phyloP scores from a whole-genome alignment of 2,329 filamentous ascomycete species.

The Cadophora sp. region DNA sequence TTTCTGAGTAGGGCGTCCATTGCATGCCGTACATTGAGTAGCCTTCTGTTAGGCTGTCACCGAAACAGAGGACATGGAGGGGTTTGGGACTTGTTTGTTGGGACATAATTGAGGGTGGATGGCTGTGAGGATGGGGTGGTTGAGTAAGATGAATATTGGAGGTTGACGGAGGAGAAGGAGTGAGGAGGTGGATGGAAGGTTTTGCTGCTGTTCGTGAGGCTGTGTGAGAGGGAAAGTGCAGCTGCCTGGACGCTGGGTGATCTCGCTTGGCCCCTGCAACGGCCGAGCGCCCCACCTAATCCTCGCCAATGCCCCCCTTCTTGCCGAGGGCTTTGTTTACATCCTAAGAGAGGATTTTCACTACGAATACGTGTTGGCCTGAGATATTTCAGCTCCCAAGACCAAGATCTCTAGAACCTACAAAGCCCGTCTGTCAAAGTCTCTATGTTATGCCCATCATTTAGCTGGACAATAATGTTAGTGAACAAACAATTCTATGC shows the following conservation, averaged over 20 bases:
- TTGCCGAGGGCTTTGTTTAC: not conserved
- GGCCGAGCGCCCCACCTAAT: not conserved
- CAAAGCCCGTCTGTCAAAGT: not conserved
- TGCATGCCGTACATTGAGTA: constrained; percentile 53
- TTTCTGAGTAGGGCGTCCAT: constrained; percentile 59
- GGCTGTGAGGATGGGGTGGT: not conserved
- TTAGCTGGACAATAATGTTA: no score
- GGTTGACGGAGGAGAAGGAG: not conserved
- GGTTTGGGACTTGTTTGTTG: not conserved
- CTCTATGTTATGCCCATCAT: no score
- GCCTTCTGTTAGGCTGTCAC: constrained; percentile 59
- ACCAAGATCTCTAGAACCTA: not conserved
- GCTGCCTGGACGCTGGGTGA: not conserved
- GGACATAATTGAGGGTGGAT: not conserved
- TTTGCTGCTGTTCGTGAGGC: not conserved
- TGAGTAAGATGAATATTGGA: not conserved
- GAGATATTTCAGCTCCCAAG: not conserved
- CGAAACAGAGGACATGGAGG: constrained; percentile 38
- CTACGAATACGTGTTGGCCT: not conserved
- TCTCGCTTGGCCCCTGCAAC: not conserved
- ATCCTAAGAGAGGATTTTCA: not conserved
- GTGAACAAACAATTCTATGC: no score
- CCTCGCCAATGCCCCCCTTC: not conserved
- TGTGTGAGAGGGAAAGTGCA: not conserved
- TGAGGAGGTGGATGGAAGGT: not conserved